Base-by-base conservation (phyloP, 2,329 filamentous ascomycete genomes). In the Aureobasidium namibiae region DNA sequence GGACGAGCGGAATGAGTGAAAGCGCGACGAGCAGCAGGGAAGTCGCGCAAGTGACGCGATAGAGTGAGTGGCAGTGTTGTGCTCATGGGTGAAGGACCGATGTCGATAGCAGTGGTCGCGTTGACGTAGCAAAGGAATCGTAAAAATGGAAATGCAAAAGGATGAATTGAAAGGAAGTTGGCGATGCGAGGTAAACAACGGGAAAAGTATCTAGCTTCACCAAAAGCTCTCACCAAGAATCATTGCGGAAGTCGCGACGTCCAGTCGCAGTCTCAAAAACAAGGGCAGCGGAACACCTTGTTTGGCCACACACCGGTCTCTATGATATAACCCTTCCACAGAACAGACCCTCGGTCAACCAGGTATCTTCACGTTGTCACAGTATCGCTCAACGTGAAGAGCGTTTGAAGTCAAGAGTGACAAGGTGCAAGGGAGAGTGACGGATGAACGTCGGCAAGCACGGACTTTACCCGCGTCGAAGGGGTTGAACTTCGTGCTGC, bases 401-500 rank as follows among this genome's bases (percentile, higher is more conserved):
- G 16, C 46, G 31, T 36, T 33, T 16, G 13, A 50, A 1, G 13
- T 50, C 49, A 10, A 31, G 23, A 41, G 21, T 29, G 14, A 16
- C 13, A n/a, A n/a, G n/a, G n/a, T n/a, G n/a, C n/a, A 16, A 53
- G 34, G 18, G 34, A 39, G 36, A 36, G 36, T 16, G 23, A 18
- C 50, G 50, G 50, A 18, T 29, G 33, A 54, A 31, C 6, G 11
- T 42, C 54, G 54, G 41, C 16, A 11, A 9, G 53, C 53, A 56
- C 53, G 53, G 53, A 49, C 39, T 39, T 21, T 42, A 46, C 13
- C 38, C 31, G 50, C 24, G n/a, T 33, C 23, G 46, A 58, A 26
- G 54, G 44, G 39, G 52, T 49, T 45, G 48, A 60, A 61, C 41
- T 42, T 58, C 56, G 56, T 36, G 24, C 56, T 29, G 38, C 21